Base-by-base conservation (phyloP, 495 filamentous ascomycete species). In the Penicillium desertorum region DNA sequence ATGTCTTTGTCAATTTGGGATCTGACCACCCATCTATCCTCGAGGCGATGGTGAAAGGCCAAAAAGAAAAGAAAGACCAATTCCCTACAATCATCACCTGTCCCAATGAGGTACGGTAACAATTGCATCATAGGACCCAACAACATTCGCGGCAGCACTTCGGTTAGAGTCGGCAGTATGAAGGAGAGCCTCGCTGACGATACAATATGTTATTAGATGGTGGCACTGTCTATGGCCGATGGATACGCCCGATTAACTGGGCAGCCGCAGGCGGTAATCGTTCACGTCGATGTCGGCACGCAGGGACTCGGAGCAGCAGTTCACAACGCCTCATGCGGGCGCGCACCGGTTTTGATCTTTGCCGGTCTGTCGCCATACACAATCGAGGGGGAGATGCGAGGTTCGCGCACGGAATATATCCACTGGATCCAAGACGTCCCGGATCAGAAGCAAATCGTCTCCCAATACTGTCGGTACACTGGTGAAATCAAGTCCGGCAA, bases 371-470 rank as follows among this genome's bases (percentile, higher is more conserved):
- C 86, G 3, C 93, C 93, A 0, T 95, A 88, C 64, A 97, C 93
- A 3, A 84, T 90, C 36, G 92, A 98, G 61, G 93, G 93, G 5
- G 93, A 97, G 74, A 83, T 91, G 78, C 81, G 90, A 20, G 93
- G 93, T 2, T 90, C 85, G 4, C 81, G 93, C 42, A 96, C 91
- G 0, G 93, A 97, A 72, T 97, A 93, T 68, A 98, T 96, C 65
- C 93, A 98, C 66, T 98, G 93, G 90, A 92, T 96, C 41, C 93
- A 98, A 66, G 90, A 98, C 73, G 90, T 97, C 7, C 93, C 92
- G 1, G 91, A 98, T 59, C 93, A 98, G 74, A 92, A 90, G 68
- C 86, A 88, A 69, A 96, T 98, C 58, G 79, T 98, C 12, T 81
- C 82, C 3, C 93, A 98, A 72, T 98, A 98, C 69, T 97, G 93